Evolutionary conservation across 108 stramenopile genomes (phyloP), one percentile per base, ranked within the genome.

Genomic region (Discostella stelligeroides): DNA sequence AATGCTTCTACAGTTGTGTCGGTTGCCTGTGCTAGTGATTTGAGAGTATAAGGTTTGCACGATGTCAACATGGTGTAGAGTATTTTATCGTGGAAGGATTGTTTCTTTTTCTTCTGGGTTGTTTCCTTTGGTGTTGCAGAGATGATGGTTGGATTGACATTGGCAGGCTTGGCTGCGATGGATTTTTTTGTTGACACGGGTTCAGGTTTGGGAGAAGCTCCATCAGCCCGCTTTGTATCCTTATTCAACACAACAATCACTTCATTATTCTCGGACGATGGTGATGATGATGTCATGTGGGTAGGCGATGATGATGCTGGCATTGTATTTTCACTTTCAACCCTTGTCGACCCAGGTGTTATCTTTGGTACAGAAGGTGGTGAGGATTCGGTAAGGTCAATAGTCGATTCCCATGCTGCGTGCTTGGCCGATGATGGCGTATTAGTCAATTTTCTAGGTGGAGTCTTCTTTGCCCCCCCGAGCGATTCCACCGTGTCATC

Each of bases 21-120:
- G 28, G 85, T 79, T 9, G 70, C 76, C 51, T 83, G 72, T 34
- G 86, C 83, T n/a, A 95, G 79, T 1, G 67, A 61, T 69, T 86
- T 92, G 49, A 91, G 56, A n/a, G 77, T 84, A 57, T 82, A 92
- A 8, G 94, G 89, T 39, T 80, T 76, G 73, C 81, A 82, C n/a
- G 81, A 57, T 4, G 84, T 64, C 13, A 93, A 79, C 84, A 93
- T 84, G 15, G 75, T 76, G 40, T 82, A 64, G 15, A 90, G 65
- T 17, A 93, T 76, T 54, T 87, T 66, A 58, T 93, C 89, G 61
- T 93, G 83, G 66, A 89, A 93, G 55, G 84, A 80, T 1, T 54
- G 63, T 51, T 83, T 85, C 63, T 89, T 92, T 66, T 71, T 64
- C 54, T 27, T 51, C 4, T 10, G 24, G 25, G 9, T 20, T 51